phyloP scores from a whole-genome alignment of 257 asterid genomes.

The Primulina tabacum region DNA sequence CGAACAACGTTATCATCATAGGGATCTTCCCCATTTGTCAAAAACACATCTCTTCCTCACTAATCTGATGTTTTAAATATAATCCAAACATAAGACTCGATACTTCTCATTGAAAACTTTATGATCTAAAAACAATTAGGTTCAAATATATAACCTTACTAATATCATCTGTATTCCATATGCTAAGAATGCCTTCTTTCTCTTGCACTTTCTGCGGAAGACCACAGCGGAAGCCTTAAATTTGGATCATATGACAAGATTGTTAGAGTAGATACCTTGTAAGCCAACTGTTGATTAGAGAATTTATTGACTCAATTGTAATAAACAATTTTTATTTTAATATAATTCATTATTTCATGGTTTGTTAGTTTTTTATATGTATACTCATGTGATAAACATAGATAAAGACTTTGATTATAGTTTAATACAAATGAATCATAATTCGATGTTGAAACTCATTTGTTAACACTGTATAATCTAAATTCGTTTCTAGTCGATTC shows the following conservation, averaged over 20 bases:
- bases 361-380: too few species aligned
- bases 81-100: slow-evolving; percentile 24
- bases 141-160: slow-evolving; percentile 58
- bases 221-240: slow-evolving; percentile 96
- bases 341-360: too few species aligned
- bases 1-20: slow-evolving; percentile 83
- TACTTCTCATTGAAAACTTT: neutral
- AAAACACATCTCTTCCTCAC: slow-evolving; percentile 90
- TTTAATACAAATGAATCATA: too few species aligned
- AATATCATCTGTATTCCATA: slow-evolving; percentile 90
- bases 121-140: neutral
- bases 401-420: too few species aligned
- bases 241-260: slow-evolving; percentile 95
- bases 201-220: slow-evolving; percentile 91
- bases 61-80: slow-evolving; percentile 52
- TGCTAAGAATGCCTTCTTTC: slow-evolving; percentile 95
- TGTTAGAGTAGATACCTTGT: too few species aligned
- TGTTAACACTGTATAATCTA: too few species aligned
- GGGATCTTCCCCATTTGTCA: slow-evolving; percentile 94
- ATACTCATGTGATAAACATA: too few species aligned
- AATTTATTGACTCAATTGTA: too few species aligned
- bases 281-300: too few species aligned
- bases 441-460: too few species aligned
- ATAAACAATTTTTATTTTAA: too few species aligned
- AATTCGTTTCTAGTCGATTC: too few species aligned